Evolutionary conservation across 1,139 yeast species (phyloP).

Genomic region (Suhomyces panamericanus): DNA sequence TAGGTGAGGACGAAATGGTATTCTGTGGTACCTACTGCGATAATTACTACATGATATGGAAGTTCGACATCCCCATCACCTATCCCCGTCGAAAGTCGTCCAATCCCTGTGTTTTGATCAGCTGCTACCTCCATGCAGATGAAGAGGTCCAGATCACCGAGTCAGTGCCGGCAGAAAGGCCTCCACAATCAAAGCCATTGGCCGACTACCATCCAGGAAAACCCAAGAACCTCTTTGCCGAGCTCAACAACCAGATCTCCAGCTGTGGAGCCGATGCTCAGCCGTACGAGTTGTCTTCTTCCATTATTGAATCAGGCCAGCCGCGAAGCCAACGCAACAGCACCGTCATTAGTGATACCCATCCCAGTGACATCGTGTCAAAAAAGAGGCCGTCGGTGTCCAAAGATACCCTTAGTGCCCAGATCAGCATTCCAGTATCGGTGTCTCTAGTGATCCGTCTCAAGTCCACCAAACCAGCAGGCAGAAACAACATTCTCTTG

Average conservation of each 20-base stretch:
- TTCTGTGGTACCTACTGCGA: conserved; percentile 15
- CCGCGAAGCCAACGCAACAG: conserved; percentile 3
- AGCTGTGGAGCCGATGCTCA: not conserved
- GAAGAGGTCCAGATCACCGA: conserved; percentile 6
- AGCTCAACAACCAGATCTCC: conserved; percentile 23
- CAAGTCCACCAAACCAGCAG: conserved; percentile 58
- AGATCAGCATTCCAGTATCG: conserved; percentile 37
- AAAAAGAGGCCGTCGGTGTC: not conserved
- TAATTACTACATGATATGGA: conserved; percentile 28
- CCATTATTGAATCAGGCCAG: conserved; percentile 5
- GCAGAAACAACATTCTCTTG: conserved; percentile 50
- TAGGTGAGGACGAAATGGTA: conserved; percentile 17
- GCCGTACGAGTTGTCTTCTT: conserved; percentile 9
- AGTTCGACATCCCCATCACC: conserved; percentile 33
- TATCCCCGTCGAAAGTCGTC: conserved; percentile 39
- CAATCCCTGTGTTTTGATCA: conserved; percentile 32
- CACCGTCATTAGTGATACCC: not conserved
- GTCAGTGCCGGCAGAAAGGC: not conserved
- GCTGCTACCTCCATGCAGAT: conserved; percentile 24
- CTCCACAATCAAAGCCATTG: conserved; percentile 11
- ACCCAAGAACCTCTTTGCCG: conserved; percentile 26
- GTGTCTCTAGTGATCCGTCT: conserved; percentile 56
- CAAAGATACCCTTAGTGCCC: conserved; percentile 15
- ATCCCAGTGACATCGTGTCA: not conserved
- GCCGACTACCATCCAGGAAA: conserved; percentile 25